phyloP scores from a whole-genome alignment of 1,139 yeast genomes.

The Debaryomyces sp. region DNA sequence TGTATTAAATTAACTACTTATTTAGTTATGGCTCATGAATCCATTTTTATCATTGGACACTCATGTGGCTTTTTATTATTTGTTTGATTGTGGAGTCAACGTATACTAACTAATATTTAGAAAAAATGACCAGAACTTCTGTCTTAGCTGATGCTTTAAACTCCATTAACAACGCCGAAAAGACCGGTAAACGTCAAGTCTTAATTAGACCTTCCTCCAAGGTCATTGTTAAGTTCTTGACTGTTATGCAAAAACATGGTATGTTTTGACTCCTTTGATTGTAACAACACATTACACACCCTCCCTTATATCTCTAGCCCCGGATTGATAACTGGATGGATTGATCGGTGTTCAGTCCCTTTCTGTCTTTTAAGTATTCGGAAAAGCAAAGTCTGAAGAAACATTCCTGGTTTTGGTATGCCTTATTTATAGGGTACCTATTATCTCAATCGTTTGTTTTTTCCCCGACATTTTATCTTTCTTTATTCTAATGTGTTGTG shows the following conservation, averaged over 20 bases:
- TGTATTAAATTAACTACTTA: slow-evolving; percentile 10
- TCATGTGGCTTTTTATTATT: slow-evolving; percentile 33
- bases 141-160: slow-evolving; percentile 98
- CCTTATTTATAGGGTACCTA: slow-evolving; percentile 18
- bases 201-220: slow-evolving; percentile 96
- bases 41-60: slow-evolving; percentile 35
- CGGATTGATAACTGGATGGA: slow-evolving; percentile 99
- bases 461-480: slow-evolving; percentile 57
- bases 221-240: slow-evolving; percentile 92
- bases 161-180: slow-evolving; percentile 97
- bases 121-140: slow-evolving; percentile 90
- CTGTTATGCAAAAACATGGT: slow-evolving; percentile 97
- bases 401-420: slow-evolving; percentile 68
- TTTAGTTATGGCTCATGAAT: slow-evolving; percentile 33
- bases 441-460: slow-evolving; percentile 66
- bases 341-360: slow-evolving; percentile 86
- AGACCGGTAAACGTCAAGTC: slow-evolving; percentile 98
- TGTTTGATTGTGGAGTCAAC: slow-evolving; percentile 8
- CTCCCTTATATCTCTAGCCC: slow-evolving; percentile 25
- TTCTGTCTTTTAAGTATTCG: slow-evolving; percentile 98
- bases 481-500: not conserved
- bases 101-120: slow-evolving; percentile 12
- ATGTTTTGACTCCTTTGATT: slow-evolving; percentile 56
- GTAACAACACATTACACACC: not conserved
- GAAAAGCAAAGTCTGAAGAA: slow-evolving; percentile 70